These are phyloP conservation scores for Sinapis alba DNA, from an alignment of 441 rosid species.

Conservation along the genomic window DNA sequence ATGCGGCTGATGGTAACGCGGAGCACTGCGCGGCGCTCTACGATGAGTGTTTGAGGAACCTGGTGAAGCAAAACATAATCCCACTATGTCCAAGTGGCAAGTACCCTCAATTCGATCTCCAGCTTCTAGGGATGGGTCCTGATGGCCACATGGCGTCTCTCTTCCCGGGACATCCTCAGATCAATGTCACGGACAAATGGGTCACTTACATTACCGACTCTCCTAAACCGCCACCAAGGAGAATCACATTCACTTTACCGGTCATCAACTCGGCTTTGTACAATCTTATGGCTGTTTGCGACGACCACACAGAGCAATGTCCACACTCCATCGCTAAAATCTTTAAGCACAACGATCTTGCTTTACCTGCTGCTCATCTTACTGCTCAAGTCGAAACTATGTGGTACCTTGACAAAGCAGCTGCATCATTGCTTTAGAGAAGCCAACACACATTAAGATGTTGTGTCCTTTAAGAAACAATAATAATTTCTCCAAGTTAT, in stretches of 20 bases:
- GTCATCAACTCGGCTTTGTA: conserved; percentile 76
- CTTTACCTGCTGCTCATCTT: conserved; percentile 63
- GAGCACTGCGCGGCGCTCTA: conserved; percentile 46
- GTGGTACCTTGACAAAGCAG: conserved; percentile 84
- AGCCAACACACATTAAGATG: neutral
- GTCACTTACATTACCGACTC: conserved; percentile 73
- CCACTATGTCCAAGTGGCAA: conserved; percentile 40
- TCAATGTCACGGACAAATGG: conserved; percentile 64
- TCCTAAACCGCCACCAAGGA: conserved; percentile 76
- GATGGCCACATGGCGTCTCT: conserved; percentile 87
- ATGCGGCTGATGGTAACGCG: conserved; percentile 62
- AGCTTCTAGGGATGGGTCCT: conserved; percentile 79
- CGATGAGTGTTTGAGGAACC: conserved; percentile 55
- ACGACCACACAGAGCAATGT: conserved; percentile 53
- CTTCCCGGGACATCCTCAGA: conserved; percentile 65
- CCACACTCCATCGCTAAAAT: conserved; percentile 49
- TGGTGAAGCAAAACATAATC: conserved; percentile 45
- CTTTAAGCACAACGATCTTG: conserved; percentile 34
- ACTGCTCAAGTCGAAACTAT: conserved; percentile 55
- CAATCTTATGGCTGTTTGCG: conserved; percentile 65
- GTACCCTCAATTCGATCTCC: conserved; percentile 70
- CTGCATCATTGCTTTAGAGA: conserved; percentile 66
- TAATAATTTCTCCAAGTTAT: neutral
- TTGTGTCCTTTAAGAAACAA: neutral
- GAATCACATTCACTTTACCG: conserved; percentile 81